Conservation (phyloP, 352 stramenopile genomes). For the Pythium diclinum region DNA sequence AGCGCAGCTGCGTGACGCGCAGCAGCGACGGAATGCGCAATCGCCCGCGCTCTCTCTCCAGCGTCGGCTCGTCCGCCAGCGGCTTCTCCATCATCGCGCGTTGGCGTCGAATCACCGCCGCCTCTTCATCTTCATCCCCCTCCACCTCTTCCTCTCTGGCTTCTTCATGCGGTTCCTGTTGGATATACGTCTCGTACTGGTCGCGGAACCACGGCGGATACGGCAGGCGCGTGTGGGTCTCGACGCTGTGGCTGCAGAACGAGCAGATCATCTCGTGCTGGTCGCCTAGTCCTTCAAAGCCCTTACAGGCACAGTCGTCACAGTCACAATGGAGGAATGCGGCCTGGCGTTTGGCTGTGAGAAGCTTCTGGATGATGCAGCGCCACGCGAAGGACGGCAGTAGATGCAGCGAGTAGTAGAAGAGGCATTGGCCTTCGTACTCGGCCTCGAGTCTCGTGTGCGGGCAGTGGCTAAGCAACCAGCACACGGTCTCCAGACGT, state of each 20-base stretch:
- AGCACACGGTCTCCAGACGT: conserved; percentile 35
- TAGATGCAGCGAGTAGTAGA: conserved; percentile 63
- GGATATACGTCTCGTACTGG: conserved; percentile 64
- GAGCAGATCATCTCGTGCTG: conserved; percentile 19
- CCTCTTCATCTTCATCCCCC: conserved; percentile 4
- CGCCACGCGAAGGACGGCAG: conserved; percentile 48
- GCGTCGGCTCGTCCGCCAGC: conserved; percentile 7
- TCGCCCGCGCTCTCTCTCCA: conserved; percentile 26
- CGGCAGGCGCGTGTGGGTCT: conserved; percentile 35
- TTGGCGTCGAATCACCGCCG: not conserved
- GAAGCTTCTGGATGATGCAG: conserved; percentile 33
- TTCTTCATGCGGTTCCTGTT: not conserved
- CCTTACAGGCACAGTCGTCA: conserved; percentile 52
- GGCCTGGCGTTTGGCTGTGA: conserved; percentile 30
- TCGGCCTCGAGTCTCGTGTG: conserved; percentile 41
- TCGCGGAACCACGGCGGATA: conserved; percentile 69
- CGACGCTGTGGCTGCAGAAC: conserved; percentile 46
- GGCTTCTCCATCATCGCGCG: not conserved
- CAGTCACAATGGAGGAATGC: conserved; percentile 50
- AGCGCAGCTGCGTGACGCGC: conserved; percentile 14
- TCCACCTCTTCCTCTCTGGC: not conserved
- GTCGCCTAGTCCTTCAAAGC: conserved; percentile 35
- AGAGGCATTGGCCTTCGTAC: conserved; percentile 58
- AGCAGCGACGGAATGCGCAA: conserved; percentile 14
- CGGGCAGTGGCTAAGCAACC: conserved; percentile 30